Base-by-base conservation (phyloP, 108 stramenopile species). In the Craspedostauros australis region DNA sequence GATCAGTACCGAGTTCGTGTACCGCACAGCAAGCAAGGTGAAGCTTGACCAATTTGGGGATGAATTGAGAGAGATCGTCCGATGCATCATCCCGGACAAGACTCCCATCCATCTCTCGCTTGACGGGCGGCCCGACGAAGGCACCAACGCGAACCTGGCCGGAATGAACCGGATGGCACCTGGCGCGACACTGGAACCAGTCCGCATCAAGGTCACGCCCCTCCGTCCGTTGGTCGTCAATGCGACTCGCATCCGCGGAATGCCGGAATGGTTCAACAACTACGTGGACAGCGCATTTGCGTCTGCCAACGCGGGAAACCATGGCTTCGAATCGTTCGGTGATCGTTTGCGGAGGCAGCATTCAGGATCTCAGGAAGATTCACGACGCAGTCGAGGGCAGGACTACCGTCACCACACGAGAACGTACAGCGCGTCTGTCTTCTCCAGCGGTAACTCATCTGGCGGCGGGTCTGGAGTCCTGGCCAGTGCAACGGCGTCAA, bases 201-300 rank as follows among this genome's bases (percentile, higher is more conserved):
- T 91, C 1, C 71, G 73, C 45, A 79, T 92, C 12, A 88, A 88
- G 55, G 82, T 84, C 20, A 93, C 92, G 30, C 92, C 92, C 14
- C 71, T 93, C 4, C 77, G 88, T 38, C 82, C 82, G 0, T 31
- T 91, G 19, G 56, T 80, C 18, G 61, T 60, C 25, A 79, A 72
- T 33, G 52, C 57, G 40, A 68, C 64, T 24, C 69, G 57, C 40
- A 73, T 85, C 27, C 66, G 91, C 40, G 91, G 87, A 11, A 62
- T 73, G 40, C 74, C 82, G 12, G 79, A 87, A 60, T 87, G 79
- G 84, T 84, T 84, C 40, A 33, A 64, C 33, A 37, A 60, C 7
- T 75, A 73, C 30, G 62, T 64, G 25, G 75, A 79, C 16, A 44
- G 30, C 21, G 57, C 54, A 5, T 70, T 60, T n/a, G n/a, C n/a